Percentiles rank a stretch among this genome's conserved stretches.
phyloP scores from a whole-genome alignment of 192 early-diverging fungal species.

The Gonapodya prolifera region DNA sequence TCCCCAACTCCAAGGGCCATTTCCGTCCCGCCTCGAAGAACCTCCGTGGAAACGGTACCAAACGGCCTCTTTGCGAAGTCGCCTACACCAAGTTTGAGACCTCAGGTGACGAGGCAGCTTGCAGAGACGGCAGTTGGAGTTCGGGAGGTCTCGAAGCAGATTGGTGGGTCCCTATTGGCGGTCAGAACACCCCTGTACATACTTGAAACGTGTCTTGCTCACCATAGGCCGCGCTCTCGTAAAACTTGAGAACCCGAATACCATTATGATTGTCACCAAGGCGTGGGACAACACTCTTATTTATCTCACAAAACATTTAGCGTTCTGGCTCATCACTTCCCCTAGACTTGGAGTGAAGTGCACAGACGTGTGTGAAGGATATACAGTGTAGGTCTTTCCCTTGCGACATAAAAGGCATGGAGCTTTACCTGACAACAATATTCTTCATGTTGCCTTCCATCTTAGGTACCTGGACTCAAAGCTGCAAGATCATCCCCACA shows the following conservation, averaged over 20 bases:
- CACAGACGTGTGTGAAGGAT: neutral
- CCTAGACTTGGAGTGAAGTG: neutral
- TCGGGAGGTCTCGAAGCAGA: conserved; percentile 55
- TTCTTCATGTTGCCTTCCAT: neutral
- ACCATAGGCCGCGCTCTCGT: conserved; percentile 29
- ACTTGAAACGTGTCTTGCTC: neutral
- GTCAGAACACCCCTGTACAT: conserved; percentile 11
- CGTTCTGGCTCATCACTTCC: conserved; percentile 42
- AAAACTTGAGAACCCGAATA: conserved; percentile 22
- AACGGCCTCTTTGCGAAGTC: neutral
- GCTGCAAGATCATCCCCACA: neutral
- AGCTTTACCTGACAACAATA: neutral
- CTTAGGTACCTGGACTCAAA: neutral
- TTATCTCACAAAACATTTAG: conserved; percentile 52
- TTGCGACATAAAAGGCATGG: neutral
- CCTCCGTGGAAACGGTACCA: neutral
- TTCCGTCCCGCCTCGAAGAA: neutral
- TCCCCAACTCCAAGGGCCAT: neutral
- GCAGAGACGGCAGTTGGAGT: conserved; percentile 57
- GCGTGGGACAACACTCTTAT: conserved; percentile 52
- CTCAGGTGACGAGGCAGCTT: conserved; percentile 13
- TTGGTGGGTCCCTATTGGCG: conserved; percentile 42
- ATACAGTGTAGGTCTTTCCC: neutral
- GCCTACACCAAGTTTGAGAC: neutral
- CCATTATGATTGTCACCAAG: conserved; percentile 69